Conservation (phyloP, 495 filamentous ascomycete genomes). For the Tricharina praecox region DNA sequence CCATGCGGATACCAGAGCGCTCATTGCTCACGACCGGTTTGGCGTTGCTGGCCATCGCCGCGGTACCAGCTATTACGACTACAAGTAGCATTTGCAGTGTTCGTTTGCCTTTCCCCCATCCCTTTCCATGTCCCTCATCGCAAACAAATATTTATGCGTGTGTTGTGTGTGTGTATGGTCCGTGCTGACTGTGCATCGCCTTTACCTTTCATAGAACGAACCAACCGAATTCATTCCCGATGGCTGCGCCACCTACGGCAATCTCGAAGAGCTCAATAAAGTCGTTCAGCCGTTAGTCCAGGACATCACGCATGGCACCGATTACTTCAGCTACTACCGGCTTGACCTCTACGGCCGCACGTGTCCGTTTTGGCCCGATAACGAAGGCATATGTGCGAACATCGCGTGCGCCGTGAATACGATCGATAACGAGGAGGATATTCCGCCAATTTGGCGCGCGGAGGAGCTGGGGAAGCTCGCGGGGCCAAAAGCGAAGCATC, state of each 20-base stretch:
- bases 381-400: constrained; percentile 92
- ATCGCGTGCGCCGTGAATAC: constrained; percentile 96
- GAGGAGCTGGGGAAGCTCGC: constrained; percentile 85
- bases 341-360: constrained; percentile 88
- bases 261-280: constrained; percentile 67
- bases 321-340: constrained; percentile 96
- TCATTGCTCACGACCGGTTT: background rate
- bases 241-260: constrained; percentile 80
- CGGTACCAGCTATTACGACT: background rate
- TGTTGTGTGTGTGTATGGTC: too few species aligned
- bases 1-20: background rate
- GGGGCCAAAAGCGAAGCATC: constrained; percentile 79
- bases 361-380: constrained; percentile 94
- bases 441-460: constrained; percentile 78
- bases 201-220: constrained; percentile 8
- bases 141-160: too few species aligned
- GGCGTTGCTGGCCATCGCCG: background rate
- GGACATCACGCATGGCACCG: constrained; percentile 66
- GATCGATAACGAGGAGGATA: constrained; percentile 83
- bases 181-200: constrained; percentile 8
- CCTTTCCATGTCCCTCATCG: background rate
- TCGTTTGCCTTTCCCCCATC: background rate
- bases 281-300: constrained; percentile 63
- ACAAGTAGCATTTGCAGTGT: background rate
- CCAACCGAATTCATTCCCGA: constrained; percentile 40